A percentile compares a stretch with the other conserved stretches of the same genome.
Evolutionary conservation across 345 rosid species (phyloP).

Genomic region (Fremontodendron californicum): DNA sequence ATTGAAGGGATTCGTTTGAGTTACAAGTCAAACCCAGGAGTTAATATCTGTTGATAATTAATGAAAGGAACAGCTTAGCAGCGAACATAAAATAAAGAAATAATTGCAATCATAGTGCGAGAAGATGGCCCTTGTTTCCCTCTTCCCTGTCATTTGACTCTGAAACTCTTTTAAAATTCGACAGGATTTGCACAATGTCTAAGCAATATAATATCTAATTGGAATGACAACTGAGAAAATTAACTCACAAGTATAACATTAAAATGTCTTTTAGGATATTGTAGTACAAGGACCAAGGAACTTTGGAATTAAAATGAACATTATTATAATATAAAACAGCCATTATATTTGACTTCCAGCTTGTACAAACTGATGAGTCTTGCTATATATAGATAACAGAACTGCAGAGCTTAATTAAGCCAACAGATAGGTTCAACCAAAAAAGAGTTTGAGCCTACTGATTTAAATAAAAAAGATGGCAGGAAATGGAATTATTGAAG

Average conservation of each 20-base stretch:
- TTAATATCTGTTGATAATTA: no score
- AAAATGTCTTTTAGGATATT: not conserved
- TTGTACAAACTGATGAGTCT: not conserved
- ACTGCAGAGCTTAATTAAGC: not conserved
- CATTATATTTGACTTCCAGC: not conserved
- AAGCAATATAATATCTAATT: not conserved
- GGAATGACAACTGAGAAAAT: not conserved
- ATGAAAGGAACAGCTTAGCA: not conserved
- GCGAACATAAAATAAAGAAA: not conserved
- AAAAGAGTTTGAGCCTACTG: not conserved
- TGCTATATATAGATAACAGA: not conserved
- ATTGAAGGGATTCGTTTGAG: not conserved
- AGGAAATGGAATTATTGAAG: slow-evolving; percentile 6
- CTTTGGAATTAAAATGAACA: not conserved
- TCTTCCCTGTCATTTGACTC: not conserved
- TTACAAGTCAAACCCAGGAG: no score
- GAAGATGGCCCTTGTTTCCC: no score
- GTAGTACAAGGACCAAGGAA: not conserved
- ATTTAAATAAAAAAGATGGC: not conserved
- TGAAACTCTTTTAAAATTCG: not conserved
- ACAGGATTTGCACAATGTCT: not conserved
- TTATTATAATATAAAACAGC: not conserved
- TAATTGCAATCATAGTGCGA: not conserved
- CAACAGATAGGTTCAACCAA: not conserved
- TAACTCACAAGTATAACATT: not conserved